A percentile compares a stretch with the other conserved stretches of the same genome.
phyloP scores from a whole-genome alignment of 441 rosid genomes.

The Euphorbia schlechtendalii region DNA sequence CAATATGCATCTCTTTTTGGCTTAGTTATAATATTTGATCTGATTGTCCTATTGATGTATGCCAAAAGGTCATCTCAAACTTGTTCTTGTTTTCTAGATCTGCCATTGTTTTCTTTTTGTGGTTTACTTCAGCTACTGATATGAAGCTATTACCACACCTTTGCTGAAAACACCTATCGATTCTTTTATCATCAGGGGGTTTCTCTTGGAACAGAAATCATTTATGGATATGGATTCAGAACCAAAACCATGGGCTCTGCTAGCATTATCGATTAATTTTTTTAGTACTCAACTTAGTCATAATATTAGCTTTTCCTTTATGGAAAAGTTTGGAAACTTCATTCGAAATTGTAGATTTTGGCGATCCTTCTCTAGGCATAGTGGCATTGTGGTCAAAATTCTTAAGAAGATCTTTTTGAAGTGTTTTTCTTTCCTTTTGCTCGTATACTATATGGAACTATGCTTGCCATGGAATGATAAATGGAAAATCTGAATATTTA shows the following conservation, averaged over 20 bases:
- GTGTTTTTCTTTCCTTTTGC: neutral
- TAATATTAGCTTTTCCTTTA: too few species aligned
- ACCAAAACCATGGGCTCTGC: neutral
- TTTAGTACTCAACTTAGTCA: too few species aligned
- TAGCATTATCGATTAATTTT: neutral
- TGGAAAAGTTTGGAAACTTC: too few species aligned
- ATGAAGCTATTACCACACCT: neutral
- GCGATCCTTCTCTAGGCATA: neutral
- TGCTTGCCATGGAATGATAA: neutral
- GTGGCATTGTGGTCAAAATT: neutral
- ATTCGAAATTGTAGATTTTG: neutral
- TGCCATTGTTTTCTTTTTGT: too few species aligned
- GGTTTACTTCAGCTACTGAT: too few species aligned
- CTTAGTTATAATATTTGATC: neutral
- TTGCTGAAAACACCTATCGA: neutral
- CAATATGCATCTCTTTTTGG: neutral
- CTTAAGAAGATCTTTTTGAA: neutral
- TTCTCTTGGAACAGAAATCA: neutral
- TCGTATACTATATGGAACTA: neutral
- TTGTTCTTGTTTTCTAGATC: neutral
- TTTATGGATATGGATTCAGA: neutral
- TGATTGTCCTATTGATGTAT: too few species aligned
- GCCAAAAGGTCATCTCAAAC: too few species aligned
- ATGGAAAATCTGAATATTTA: neutral
- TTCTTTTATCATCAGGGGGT: neutral